Base-by-base conservation (phyloP, 2,329 filamentous ascomycete species). In the Fusarium sp. region DNA sequence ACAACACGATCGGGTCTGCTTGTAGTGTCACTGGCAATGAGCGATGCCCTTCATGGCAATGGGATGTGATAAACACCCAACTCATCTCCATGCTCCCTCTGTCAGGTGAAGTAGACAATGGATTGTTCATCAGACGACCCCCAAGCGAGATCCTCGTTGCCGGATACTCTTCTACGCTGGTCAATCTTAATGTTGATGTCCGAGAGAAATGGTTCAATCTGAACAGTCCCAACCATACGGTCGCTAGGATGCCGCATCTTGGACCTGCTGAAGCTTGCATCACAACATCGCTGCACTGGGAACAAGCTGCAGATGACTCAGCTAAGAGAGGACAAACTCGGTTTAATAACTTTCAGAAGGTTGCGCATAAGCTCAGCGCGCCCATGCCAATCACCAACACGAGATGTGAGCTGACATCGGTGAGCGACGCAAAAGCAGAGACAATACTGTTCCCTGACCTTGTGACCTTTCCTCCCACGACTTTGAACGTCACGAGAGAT, bases 11-110 rank as follows among this genome's bases (percentile, higher is more conserved):
- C 5, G 69, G 66, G 0, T 33, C 66, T 11, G 38, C 13, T 3
- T 74, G 69, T 17, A 61, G 56, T 6, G 37, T 58, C 9, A 72
- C 69, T 0, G 66, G 71, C 13, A 73, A 74, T 26, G 54, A 63
- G 4, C 5, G 67, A 1, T 74, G 71, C 10, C 69, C 71, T 12
- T 74, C 71, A 12, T 74, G 71, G 71, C 62, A 74, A 45, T 74
- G 71, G 71, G 69, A 74, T 6, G 65, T 70, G 12, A 53, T 74
- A 15, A 68, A 74, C 17, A 61, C 54, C 17, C 71, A 70, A 30
- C 45, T 74, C 14, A 45, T 74, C n/a, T 63, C 69, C 15, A 74
- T 69, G 23, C 56, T 74, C 2, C 48, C 37, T 4, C 50, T 58
- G 2, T 74, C 69, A 6, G 70, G 69, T 10, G 38, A 70, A 27